phyloP scores from a whole-genome alignment of 2,329 filamentous ascomycete genomes.

The Trichoderma brevicompactum region DNA sequence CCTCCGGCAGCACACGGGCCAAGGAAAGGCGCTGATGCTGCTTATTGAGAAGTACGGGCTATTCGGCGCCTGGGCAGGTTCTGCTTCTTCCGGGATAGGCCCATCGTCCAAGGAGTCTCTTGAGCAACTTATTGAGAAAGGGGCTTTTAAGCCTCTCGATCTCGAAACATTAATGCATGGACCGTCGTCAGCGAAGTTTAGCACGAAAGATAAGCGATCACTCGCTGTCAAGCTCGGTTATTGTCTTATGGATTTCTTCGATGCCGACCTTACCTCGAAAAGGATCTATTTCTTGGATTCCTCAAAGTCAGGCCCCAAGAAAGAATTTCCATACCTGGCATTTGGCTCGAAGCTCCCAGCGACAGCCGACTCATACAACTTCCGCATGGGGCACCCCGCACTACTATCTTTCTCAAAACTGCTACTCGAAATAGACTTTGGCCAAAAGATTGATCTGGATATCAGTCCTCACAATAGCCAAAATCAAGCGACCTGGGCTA shows the following conservation, averaged over 20 bases:
- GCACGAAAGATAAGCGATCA: slow-evolving; percentile 16
- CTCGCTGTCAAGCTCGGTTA: slow-evolving; percentile 28
- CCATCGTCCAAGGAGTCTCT: slow-evolving; percentile 22
- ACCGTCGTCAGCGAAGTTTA: neutral
- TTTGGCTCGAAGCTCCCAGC: slow-evolving; percentile 6
- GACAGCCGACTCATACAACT: neutral
- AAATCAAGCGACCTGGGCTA: neutral
- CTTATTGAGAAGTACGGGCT: neutral
- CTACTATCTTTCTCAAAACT: slow-evolving; percentile 14
- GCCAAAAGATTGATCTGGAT: neutral
- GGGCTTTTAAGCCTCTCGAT: slow-evolving; percentile 20
- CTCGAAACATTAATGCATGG: neutral
- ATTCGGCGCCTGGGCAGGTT: neutral
- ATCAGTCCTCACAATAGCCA: neutral
- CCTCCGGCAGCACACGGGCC: neutral
- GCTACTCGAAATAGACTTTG: slow-evolving; percentile 3
- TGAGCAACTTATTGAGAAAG: slow-evolving; percentile 24
- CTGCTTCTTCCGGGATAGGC: neutral
- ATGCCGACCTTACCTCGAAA: slow-evolving; percentile 20
- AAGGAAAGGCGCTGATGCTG: neutral
- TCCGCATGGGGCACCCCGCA: slow-evolving; percentile 7
- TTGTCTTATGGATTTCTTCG: slow-evolving; percentile 30
- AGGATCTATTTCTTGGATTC: slow-evolving; percentile 26
- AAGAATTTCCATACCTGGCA: slow-evolving; percentile 5
- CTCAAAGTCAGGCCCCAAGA: neutral